Base-by-base conservation (phyloP, 2,329 filamentous ascomycete genomes). In the Xylogone sp. region DNA sequence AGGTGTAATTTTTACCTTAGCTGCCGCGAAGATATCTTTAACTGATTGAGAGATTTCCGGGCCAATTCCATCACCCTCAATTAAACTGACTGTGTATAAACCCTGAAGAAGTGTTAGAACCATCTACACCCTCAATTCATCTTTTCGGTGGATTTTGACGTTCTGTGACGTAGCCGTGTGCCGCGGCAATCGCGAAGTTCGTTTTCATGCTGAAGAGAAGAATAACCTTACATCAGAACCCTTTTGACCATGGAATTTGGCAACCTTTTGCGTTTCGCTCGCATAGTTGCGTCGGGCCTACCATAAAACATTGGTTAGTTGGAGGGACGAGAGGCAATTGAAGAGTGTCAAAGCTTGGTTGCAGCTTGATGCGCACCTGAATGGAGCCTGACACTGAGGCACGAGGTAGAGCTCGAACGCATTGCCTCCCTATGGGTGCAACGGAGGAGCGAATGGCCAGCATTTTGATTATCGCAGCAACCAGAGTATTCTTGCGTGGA, bases 61-160 rank as follows among this genome's bases (percentile, higher is more conserved):
- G 56, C 94, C 94, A 71, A 99, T 99, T 71, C 94, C 94, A 69
- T 99, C 95, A 75, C 95, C 94, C 82, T 99, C 95, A 62, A 99
- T 99, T 75, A 99, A 80, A 65, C 90, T 93, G 68, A 99, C 94
- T 53, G 89, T 88, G 82, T 87, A 99, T 75, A 94, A 94, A 69
- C 94, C 94, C 90, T 96, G 65, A 9, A 39, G 24, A 29, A 42
- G 52, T 43, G 49, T 66, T 51, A 65, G 62, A 9, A 16, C 34
- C 34, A 16, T 13, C 42, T 18, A 31, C 21, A 18, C 13, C 5
- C 5, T 16, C n/a, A 16, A 39, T 16, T 39, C 34, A 39, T 39
- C n/a, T 39, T 18, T 39, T 39, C n/a, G 4, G 34, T 39, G n/a
- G 34, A 4, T 5, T 16, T 39, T 5, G 34, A 13, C 8, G 5